Evolutionary conservation across 257 asterid species (phyloP), one percentile per base, ranked within the genome.

Genomic region (Catharanthus roseus): DNA sequence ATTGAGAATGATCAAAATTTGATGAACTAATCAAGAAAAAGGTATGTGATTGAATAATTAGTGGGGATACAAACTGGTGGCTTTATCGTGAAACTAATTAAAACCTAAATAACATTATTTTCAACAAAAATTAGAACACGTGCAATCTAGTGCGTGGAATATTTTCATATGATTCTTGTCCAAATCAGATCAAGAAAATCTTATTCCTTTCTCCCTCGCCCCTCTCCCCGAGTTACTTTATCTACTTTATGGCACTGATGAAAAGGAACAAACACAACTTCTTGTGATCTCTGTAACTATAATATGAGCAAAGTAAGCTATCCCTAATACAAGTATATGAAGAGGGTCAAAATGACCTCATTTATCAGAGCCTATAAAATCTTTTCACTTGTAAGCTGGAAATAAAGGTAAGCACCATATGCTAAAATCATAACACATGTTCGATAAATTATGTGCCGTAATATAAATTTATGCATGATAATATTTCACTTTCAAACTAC

Each of bases 371-470:
- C 45, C 77, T 88, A 88, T 18, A 82, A 79, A 74, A 75, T 83
- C 33, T 77, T 85, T 74, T 86, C 86, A 75, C 75, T 79, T 28
- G 85, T 90, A 50, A 90, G 85, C 81, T 90, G 96, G 84, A 84
- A 90, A 81, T 84, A 86, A 58, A 90, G 80, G 74, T 88, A 84
- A 21, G 90, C 85, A 24, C 74, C 87, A 66, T 90, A 90, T 15
- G 97, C 97, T 26, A 88, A 82, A 29, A 90, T 96, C 97, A 90
- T 90, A 70, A 90, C 76, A 63, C 93, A 86, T n/a, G n/a, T n/a
- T n/a, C n/a, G n/a, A n/a, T n/a, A n/a, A n/a, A n/a, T n/a, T n/a
- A n/a, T n/a, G n/a, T n/a, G n/a, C n/a, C n/a, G n/a, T n/a, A n/a
- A n/a, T n/a, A n/a, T n/a, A n/a, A n/a, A n/a, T n/a, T n/a, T n/a